phyloP scores from a whole-genome alignment of 768 basidiomycete genomes.

The Tephrocybe sp. region DNA sequence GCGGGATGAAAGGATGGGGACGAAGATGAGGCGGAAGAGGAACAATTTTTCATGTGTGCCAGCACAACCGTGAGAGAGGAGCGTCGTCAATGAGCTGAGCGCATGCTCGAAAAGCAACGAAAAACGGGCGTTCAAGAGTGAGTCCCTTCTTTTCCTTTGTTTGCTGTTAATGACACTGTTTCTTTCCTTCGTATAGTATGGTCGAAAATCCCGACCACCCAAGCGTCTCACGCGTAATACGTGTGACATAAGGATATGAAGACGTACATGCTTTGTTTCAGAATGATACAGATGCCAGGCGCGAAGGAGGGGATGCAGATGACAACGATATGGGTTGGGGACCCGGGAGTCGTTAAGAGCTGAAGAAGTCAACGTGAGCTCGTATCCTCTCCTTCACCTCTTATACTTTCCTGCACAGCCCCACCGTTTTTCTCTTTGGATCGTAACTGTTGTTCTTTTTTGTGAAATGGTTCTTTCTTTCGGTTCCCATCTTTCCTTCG shows the following conservation, averaged over 20 bases:
- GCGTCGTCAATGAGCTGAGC: conserved; percentile 55
- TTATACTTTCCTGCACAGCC: not conserved
- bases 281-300: conserved; percentile 63
- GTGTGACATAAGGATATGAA: conserved; percentile 60
- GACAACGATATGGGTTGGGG: conserved; percentile 80
- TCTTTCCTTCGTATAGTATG: conserved; percentile 42
- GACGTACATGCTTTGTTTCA: conserved; percentile 73
- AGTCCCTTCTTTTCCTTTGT: conserved; percentile 24
- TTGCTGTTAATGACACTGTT: conserved; percentile 5
- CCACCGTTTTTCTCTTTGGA: no score
- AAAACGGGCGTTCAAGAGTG: conserved; percentile 73
- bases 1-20: conserved; percentile 31
- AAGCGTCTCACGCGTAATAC: conserved; percentile 62
- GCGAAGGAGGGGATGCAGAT: conserved; percentile 43
- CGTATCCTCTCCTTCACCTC: conserved; percentile 28
- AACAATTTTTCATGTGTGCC: conserved; percentile 21
- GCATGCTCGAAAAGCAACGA: conserved; percentile 56
- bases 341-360: conserved; percentile 67
- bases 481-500: no score
- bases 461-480: no score
- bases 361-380: conserved; percentile 42
- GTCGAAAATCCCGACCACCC: conserved; percentile 57
- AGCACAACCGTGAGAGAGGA: conserved; percentile 25
- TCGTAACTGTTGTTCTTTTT: no score
- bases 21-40: conserved; percentile 7